phyloP scores from a whole-genome alignment of 441 rosid genomes.

The Pelargonium fulgidum region DNA sequence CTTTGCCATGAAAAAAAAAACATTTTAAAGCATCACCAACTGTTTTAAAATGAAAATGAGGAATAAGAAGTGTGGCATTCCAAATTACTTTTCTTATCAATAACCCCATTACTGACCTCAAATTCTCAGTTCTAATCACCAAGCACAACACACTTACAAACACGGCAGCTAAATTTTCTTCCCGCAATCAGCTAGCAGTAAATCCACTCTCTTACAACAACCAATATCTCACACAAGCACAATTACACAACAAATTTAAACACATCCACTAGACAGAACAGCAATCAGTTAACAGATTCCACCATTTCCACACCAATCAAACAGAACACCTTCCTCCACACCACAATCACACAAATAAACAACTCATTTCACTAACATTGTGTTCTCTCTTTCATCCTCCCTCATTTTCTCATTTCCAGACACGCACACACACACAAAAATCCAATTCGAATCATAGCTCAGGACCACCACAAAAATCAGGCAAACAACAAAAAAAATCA shows the following conservation, averaged over 20 bases:
- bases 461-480: background rate
- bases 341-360: background rate
- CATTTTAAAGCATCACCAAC: too few species aligned
- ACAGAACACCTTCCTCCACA: background rate
- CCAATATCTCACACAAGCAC: background rate
- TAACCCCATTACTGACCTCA: background rate
- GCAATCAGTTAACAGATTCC: background rate
- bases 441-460: background rate
- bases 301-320: background rate
- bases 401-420: background rate
- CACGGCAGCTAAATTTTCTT: background rate
- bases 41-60: background rate
- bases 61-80: background rate
- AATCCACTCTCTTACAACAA: background rate
- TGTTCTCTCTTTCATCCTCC: background rate
- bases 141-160: background rate
- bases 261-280: background rate
- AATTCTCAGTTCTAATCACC: background rate
- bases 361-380: background rate
- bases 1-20: background rate
- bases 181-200: background rate
- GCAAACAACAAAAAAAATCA: background rate
- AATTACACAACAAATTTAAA: too few species aligned
- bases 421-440: background rate
- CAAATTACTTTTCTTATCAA: background rate